Percentiles rank a stretch among this genome's conserved stretches.
phyloP scores from a whole-genome alignment of 495 filamentous ascomycete genomes.

The Oleoguttula mirabilis region DNA sequence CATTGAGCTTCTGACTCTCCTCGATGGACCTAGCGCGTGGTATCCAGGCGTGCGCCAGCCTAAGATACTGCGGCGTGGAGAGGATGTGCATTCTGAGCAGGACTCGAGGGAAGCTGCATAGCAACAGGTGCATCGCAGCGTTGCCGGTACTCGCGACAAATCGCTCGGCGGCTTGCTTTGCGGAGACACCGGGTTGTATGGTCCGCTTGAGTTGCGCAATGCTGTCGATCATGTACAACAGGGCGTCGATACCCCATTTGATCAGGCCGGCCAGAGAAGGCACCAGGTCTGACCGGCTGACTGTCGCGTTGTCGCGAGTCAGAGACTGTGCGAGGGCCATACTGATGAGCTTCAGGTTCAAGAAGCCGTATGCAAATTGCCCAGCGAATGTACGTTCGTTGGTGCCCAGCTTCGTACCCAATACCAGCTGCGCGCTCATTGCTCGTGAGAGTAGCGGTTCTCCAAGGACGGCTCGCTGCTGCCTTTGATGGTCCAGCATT shows the following conservation, averaged over 20 bases:
- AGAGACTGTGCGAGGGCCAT: conserved; percentile 2
- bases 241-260: conserved; percentile 4
- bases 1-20: conserved; percentile 2
- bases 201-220: conserved; percentile 1
- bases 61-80: background rate
- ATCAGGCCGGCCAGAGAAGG: conserved; percentile 6
- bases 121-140: conserved; percentile 9
- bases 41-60: background rate
- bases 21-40: background rate
- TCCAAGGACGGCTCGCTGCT: conserved; percentile 4
- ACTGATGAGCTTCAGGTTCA: conserved; percentile 35
- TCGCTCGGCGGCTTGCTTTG: background rate
- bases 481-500: conserved; percentile 4
- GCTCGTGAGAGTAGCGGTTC: conserved; percentile 18
- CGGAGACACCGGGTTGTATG: background rate
- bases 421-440: conserved; percentile 53
- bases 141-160: conserved; percentile 3
- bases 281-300: background rate
- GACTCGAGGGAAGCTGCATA: conserved; percentile 12
- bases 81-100: conserved; percentile 4
- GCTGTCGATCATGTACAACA: conserved; percentile 8
- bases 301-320: background rate
- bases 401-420: conserved; percentile 60
- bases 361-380: conserved; percentile 59
- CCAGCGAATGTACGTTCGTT: conserved; percentile 55